Conservation (phyloP, 148 eudicot genomes). For the Persicaria tinctoria region DNA sequence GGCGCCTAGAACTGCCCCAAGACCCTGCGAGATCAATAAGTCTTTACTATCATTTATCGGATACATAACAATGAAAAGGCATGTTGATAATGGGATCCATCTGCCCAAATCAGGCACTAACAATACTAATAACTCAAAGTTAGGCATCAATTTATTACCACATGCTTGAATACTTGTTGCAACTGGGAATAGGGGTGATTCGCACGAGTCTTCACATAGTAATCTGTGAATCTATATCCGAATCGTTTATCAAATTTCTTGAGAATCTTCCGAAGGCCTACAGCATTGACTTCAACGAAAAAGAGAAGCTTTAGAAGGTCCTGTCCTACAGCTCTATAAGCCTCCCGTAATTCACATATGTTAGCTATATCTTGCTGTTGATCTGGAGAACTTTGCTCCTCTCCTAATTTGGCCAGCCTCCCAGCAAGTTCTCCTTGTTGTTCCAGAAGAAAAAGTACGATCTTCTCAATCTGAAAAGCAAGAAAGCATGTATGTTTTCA, state of each 20-base stretch:
- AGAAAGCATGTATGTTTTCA: neutral
- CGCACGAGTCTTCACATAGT: constrained; percentile 54
- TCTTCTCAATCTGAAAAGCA: constrained; percentile 55
- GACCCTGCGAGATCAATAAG: constrained; percentile 19
- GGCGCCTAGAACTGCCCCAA: constrained; percentile 30
- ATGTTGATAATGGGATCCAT: neutral
- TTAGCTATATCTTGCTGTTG: constrained; percentile 19
- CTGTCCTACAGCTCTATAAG: constrained; percentile 36
- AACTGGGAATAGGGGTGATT: constrained; percentile 59
- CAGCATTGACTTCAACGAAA: constrained; percentile 47
- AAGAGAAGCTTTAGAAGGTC: constrained; percentile 39
- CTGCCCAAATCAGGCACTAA: neutral
- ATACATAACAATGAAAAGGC: neutral
- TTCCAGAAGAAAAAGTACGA: constrained; percentile 64
- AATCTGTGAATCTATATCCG: constrained; percentile 42
- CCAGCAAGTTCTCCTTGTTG: constrained; percentile 80
- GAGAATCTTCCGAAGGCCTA: constrained; percentile 49
- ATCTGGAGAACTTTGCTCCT: constrained; percentile 31
- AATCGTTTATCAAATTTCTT: constrained; percentile 54
- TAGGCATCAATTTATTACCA: constrained; percentile 22
- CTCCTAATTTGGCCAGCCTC: constrained; percentile 47
- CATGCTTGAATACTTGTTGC: constrained; percentile 51
- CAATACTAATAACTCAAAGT: neutral
- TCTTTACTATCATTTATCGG: neutral
- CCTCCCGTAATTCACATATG: constrained; percentile 26